phyloP scores from a whole-genome alignment of 140 eudicot species.

The Flaveria floridana region DNA sequence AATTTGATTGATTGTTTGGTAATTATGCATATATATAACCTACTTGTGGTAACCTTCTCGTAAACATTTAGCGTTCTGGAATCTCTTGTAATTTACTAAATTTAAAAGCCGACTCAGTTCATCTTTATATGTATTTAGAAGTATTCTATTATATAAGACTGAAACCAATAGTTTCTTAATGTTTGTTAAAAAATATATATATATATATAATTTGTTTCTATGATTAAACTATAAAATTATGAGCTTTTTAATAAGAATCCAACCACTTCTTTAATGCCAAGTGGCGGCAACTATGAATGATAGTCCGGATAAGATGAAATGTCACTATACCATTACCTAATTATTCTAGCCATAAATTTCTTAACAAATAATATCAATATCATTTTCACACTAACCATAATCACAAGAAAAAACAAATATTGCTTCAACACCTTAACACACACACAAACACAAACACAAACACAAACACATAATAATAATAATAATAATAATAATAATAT shows the following conservation, averaged over 20 bases:
- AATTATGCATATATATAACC: no score
- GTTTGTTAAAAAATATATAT: no score
- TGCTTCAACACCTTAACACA: not conserved
- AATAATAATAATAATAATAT: no score
- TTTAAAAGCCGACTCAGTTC: not conserved
- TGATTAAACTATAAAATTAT: not conserved
- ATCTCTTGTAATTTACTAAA: not conserved
- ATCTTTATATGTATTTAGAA: not conserved
- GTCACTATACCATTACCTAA: not conserved
- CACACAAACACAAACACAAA: no score
- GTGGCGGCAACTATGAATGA: not conserved
- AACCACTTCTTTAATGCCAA: conserved; percentile 8
- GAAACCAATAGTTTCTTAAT: not conserved
- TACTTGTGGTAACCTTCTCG: no score
- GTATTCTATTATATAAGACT: not conserved
- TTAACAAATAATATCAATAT: not conserved
- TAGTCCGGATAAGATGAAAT: conserved; percentile 24
- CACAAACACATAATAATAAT: no score
- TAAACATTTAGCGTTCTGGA: no score
- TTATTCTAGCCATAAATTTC: not conserved
- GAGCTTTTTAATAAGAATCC: not conserved
- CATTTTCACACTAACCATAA: not conserved
- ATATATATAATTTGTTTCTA: not conserved
- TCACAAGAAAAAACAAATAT: not conserved
- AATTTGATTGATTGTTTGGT: no score